Conservation (phyloP, 768 basidiomycete species). For the Suillus fuscotomentosus region DNA sequence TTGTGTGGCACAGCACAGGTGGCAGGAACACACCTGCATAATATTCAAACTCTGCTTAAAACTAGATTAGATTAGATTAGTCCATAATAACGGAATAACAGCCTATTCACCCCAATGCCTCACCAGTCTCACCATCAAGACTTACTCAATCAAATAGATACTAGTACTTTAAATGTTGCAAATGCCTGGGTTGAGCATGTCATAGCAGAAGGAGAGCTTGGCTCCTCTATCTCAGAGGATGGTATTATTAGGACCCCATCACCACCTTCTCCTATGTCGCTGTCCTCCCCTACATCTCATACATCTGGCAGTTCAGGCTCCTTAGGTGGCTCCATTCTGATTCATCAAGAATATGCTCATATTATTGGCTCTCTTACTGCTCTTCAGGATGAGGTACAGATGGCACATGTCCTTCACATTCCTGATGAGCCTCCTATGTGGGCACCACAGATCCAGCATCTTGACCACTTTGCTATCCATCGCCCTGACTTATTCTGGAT, state of each 20-base stretch:
- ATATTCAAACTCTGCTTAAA: not conserved
- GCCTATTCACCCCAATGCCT: not conserved
- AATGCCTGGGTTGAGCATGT: not conserved
- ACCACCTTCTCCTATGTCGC: not conserved
- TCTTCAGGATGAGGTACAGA: not conserved
- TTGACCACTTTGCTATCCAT: not conserved
- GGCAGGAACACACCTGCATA: not conserved
- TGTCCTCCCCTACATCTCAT: not conserved
- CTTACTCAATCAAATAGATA: not conserved
- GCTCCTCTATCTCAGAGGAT: not conserved
- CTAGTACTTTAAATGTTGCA: not conserved
- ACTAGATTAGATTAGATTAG: not conserved
- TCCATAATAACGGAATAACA: not conserved
- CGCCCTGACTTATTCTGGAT: conserved; percentile 6
- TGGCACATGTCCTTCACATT: not conserved
- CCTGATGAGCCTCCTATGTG: not conserved
- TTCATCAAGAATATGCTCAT: not conserved
- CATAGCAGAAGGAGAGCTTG: not conserved
- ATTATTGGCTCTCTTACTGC: not conserved
- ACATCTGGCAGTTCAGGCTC: not conserved
- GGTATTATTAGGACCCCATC: not conserved
- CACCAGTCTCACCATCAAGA: not conserved
- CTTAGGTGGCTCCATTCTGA: not conserved
- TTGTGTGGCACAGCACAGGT: not conserved
- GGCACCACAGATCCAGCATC: not conserved